phyloP scores from a whole-genome alignment of 228 moss, liverwort and hornwort genomes.

The Sphagnum fallax region DNA sequence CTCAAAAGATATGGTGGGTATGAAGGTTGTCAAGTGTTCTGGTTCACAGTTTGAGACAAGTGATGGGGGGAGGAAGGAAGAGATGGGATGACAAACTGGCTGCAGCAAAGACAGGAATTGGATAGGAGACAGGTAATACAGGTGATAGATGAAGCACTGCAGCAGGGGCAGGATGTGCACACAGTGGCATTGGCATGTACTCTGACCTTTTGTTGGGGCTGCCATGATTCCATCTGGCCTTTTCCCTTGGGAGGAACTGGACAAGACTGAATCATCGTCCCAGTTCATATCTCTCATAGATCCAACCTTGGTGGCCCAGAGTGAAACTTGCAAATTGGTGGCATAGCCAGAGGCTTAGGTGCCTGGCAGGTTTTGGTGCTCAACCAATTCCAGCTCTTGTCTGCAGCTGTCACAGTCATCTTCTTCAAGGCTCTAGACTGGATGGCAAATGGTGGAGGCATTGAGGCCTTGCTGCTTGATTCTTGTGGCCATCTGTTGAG shows the following conservation, averaged over 20 bases:
- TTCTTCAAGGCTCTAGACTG: constrained; percentile 88
- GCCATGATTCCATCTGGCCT: constrained; percentile 51
- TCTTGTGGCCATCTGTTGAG: constrained; percentile 72
- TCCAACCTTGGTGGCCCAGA: constrained; percentile 65
- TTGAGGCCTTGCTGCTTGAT: constrained; percentile 72
- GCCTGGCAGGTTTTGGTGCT: constrained; percentile 68
- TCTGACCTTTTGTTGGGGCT: constrained; percentile 69
- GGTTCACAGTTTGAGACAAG: constrained; percentile 7
- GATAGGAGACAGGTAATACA: constrained; percentile 41
- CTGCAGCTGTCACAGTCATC: constrained; percentile 45
- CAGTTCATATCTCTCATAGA: constrained; percentile 79
- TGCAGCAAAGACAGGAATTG: constrained; percentile 33
- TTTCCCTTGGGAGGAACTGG: constrained; percentile 69
- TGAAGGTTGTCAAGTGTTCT: no score
- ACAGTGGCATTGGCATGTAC: constrained; percentile 70
- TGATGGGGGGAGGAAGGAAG: constrained; percentile 29
- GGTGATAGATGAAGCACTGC: constrained; percentile 57
- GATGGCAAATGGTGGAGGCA: constrained; percentile 76
- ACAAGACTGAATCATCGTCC: constrained; percentile 68
- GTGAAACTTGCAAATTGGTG: constrained; percentile 60
- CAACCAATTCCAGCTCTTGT: constrained; percentile 56
- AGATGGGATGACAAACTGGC: constrained; percentile 23
- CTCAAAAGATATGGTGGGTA: no score
- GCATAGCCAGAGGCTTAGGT: constrained; percentile 47
- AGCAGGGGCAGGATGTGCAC: constrained; percentile 55